Conservation (phyloP, 176 grass and related monocot species). For the Triticum timopheevii region DNA sequence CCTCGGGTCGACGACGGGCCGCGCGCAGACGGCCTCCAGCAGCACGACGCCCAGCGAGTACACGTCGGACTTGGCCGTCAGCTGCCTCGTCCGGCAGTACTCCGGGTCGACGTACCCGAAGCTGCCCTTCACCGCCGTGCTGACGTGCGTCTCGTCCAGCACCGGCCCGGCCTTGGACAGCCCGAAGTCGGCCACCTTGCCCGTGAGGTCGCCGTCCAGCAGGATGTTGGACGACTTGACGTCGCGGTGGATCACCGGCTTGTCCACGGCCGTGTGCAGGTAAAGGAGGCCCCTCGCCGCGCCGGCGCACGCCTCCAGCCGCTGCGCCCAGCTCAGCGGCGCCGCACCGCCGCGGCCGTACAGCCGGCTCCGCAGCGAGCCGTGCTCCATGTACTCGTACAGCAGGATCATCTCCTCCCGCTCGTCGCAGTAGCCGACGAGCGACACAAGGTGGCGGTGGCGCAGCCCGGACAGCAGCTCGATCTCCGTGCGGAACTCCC, state of each 20-base stretch:
- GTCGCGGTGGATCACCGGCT: slow-evolving; percentile 52
- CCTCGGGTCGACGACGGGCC: slow-evolving; percentile 30
- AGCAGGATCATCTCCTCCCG: slow-evolving; percentile 39
- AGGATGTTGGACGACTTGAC: slow-evolving; percentile 55
- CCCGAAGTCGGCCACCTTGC: slow-evolving; percentile 46
- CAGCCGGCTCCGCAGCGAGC: slow-evolving; percentile 38
- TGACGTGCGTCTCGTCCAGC: slow-evolving; percentile 33
- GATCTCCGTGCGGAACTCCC: slow-evolving; percentile 48
- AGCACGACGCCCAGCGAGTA: slow-evolving; percentile 48
- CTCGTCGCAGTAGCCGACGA: slow-evolving; percentile 56
- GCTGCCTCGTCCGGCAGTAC: slow-evolving; percentile 32
- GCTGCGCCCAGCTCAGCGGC: slow-evolving; percentile 37
- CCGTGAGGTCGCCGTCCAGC: slow-evolving; percentile 24
- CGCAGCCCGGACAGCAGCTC: slow-evolving; percentile 38
- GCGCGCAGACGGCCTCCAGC: slow-evolving; percentile 44
- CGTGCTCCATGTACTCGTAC: slow-evolving; percentile 50
- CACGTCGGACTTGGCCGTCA: slow-evolving; percentile 44
- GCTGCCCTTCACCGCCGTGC: slow-evolving; percentile 25
- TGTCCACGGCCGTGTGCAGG: slow-evolving; percentile 30
- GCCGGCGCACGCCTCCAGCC: slow-evolving; percentile 44
- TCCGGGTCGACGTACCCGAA: slow-evolving; percentile 41
- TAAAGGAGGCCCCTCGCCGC: slow-evolving; percentile 36
- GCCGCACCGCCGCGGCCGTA: not conserved
- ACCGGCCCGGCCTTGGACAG: slow-evolving; percentile 33
- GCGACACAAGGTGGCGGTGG: slow-evolving; percentile 39